phyloP scores from a whole-genome alignment of 257 asterid genomes.

The Jacaranda copaia region DNA sequence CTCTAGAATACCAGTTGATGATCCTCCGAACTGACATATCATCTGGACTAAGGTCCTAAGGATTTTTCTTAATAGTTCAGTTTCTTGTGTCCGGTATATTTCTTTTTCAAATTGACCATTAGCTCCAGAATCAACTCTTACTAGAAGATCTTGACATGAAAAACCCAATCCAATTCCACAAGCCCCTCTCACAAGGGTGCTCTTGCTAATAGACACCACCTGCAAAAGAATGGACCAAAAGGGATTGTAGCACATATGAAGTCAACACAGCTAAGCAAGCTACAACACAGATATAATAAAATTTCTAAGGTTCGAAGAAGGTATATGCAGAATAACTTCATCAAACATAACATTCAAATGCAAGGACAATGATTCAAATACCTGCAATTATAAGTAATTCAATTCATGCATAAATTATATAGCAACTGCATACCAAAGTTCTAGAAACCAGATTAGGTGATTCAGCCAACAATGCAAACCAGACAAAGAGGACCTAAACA shows the following conservation, averaged over 20 bases:
- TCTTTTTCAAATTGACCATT: slow-evolving; percentile 51
- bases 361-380: slow-evolving; percentile 23
- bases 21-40: slow-evolving; percentile 66
- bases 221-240: slow-evolving; percentile 43
- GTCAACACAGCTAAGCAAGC: slow-evolving; percentile 20
- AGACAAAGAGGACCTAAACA: slow-evolving; percentile 1
- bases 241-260: slow-evolving; percentile 15
- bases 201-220: slow-evolving; percentile 83
- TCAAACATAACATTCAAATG: slow-evolving; percentile 11
- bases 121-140: slow-evolving; percentile 61
- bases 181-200: slow-evolving; percentile 95
- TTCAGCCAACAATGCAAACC: slow-evolving; percentile 21
- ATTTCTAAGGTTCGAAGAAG: background rate
- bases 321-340: slow-evolving; percentile 12
- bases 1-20: slow-evolving; percentile 61
- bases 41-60: slow-evolving; percentile 65
- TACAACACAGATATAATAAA: background rate
- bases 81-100: slow-evolving; percentile 57
- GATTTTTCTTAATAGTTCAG: slow-evolving; percentile 66
- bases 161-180: slow-evolving; percentile 96
- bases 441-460: slow-evolving; percentile 29
- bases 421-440: slow-evolving; percentile 22
- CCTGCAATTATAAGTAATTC: background rate
- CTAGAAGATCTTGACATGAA: slow-evolving; percentile 83
- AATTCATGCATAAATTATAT: slow-evolving; percentile 17